Conservation (phyloP, 2,329 filamentous ascomycete species). For the Aspergillus neotritici region DNA sequence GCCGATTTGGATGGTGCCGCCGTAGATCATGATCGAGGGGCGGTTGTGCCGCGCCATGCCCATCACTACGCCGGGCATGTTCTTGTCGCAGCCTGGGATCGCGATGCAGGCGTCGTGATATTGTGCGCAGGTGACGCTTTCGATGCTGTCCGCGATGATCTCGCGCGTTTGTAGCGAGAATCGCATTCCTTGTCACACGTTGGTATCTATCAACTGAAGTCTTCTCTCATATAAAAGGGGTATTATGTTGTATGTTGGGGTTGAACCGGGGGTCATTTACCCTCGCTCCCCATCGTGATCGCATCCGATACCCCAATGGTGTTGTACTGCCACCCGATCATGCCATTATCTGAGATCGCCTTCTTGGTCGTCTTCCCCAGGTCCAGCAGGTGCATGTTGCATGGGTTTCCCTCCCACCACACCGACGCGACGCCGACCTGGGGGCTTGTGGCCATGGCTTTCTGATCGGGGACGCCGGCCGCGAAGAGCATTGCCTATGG, state of each 20-base stretch:
- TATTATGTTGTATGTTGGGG: too few relatives aligned
- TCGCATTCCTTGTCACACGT: conserved; percentile 65
- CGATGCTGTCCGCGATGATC: conserved; percentile 89
- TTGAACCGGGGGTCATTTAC: conserved; percentile 39
- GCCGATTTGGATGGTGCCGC: conserved; percentile 84
- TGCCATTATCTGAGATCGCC: conserved; percentile 70
- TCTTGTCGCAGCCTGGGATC: conserved; percentile 94
- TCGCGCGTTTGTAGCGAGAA: conserved; percentile 88
- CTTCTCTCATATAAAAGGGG: background rate
- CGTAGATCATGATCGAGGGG: conserved; percentile 92
- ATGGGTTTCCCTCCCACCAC: conserved; percentile 97
- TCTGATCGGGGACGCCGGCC: conserved; percentile 74
- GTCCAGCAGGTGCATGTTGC: conserved; percentile 75
- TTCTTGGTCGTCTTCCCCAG: conserved; percentile 83
- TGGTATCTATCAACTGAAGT: background rate
- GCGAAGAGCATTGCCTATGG: conserved; percentile 89
- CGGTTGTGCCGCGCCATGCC: conserved; percentile 86
- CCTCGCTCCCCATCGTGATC: conserved; percentile 93
- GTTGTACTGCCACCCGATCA: conserved; percentile 94
- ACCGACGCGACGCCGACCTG: conserved; percentile 88
- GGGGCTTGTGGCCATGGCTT: conserved; percentile 83
- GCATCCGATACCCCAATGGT: conserved; percentile 85
- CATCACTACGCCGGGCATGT: conserved; percentile 92
- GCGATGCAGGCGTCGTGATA: conserved; percentile 90
- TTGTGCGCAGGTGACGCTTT: conserved; percentile 87